A percentile compares a stretch with the other conserved stretches of the same genome.
Conservation (phyloP, 2,329 filamentous ascomycete genomes). For the Aspergillus niger region DNA sequence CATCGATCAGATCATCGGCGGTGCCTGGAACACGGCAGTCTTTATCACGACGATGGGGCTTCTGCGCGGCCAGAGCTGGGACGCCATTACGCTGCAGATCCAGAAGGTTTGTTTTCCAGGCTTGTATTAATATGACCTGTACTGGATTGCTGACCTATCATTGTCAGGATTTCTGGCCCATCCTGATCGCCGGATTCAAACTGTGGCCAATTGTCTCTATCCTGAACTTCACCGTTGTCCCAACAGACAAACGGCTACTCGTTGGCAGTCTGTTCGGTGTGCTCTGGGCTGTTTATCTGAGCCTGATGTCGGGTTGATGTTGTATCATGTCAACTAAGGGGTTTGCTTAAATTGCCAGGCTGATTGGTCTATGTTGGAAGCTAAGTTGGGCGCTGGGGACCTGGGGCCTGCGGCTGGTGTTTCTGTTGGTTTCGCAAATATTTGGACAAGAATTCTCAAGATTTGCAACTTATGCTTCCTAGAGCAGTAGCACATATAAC, state of each 20-base stretch:
- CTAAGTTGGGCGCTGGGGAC: background rate
- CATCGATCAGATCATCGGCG: conserved; percentile 61
- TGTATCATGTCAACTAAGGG: background rate
- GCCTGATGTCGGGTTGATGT: conserved; percentile 31
- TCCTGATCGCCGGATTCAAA: conserved; percentile 43
- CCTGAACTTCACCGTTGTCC: conserved; percentile 42
- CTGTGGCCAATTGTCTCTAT: conserved; percentile 45
- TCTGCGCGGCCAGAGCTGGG: conserved; percentile 42
- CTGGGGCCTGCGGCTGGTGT: background rate
- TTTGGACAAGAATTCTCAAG: background rate
- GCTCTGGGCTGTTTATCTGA: conserved; percentile 44
- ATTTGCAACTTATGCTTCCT: background rate
- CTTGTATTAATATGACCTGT: background rate
- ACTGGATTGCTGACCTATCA: conserved; percentile 4
- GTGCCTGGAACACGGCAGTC: conserved; percentile 57
- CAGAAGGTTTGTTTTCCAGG: conserved; percentile 30
- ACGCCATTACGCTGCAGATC: conserved; percentile 36
- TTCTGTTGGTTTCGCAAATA: background rate
- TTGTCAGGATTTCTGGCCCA: conserved; percentile 37
- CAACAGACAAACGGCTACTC: conserved; percentile 37
- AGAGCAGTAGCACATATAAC: background rate
- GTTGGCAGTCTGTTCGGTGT: conserved; percentile 41
- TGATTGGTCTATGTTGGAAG: background rate
- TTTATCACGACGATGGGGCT: conserved; percentile 59
- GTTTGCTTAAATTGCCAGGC: background rate